Base-by-base conservation (phyloP, 2,329 filamentous ascomycete species). In the Microdochium trichocladiopsis region DNA sequence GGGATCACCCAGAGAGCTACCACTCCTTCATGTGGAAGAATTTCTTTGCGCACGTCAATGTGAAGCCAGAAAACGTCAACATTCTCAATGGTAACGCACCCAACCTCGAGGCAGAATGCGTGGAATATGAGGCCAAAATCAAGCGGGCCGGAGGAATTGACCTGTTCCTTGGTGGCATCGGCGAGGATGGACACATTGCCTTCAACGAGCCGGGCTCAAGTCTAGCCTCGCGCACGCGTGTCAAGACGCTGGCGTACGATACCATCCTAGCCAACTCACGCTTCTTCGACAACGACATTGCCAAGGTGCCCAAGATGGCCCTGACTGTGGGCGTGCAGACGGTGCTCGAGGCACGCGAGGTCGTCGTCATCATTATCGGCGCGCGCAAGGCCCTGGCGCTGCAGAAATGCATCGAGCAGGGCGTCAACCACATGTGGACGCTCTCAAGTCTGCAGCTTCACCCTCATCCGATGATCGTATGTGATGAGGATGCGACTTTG, bases 1-100 rank as follows among this genome's bases (percentile, higher is more conserved):
- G 88, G 62, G 88, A 92, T 61, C 88, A 95, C 66, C 84, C 88
- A 12, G 85, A 94, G 68, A 90, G 86, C 62, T 95, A 95, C 71
- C 90, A 95, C 73, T 88, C 85, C 58, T 95, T 94, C 75, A 94
- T 95, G 90, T 95, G 91, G 80, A 89, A 88, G 71, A 80, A 94
- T 72, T 90, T 95, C 77, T 95, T 95, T 76, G 89, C 87, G 45
- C 89, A 83, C 60, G 85, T 94, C 61, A 88, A 95, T 64, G 86
- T 94, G 60, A 80, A 84, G 58, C 90, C 90, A 4, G 79, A 80
- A 63, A 92, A 93, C 66, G 90, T 94, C 65, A 85, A 95, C 71
- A 90, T 94, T 62, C 80, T 93, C 37, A 83, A 93, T 64, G 89
- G 89, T 62, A 93, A 92, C 64, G 88, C 88, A 0, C 72, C 79